Percentiles rank a stretch among this genome's conserved stretches.
Conservation (phyloP, 2,329 filamentous ascomycete genomes). For the Aspergillus latus region DNA sequence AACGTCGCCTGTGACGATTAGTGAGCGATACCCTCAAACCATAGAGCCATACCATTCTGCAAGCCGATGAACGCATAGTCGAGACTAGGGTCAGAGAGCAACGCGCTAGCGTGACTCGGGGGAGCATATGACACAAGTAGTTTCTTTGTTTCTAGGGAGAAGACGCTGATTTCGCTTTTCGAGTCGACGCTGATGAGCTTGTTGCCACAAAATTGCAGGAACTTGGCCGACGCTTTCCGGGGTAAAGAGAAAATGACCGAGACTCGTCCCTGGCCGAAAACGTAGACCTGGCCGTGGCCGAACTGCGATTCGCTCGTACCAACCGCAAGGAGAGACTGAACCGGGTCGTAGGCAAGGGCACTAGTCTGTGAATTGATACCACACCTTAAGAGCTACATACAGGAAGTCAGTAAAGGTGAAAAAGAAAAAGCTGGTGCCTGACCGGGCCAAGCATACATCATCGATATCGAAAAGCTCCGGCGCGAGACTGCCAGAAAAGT, state of each 20-base stretch:
- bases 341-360: constrained; percentile 84
- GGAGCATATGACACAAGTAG: constrained; percentile 70
- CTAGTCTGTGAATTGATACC: constrained; percentile 77
- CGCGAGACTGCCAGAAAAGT: constrained; percentile 78
- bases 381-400: constrained; percentile 63
- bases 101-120: constrained; percentile 69
- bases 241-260: constrained; percentile 71
- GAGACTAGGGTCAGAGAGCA: constrained; percentile 83
- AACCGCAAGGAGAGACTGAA: constrained; percentile 89
- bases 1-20: constrained; percentile 61
- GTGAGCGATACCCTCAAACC: constrained; percentile 1
- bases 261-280: constrained; percentile 81
- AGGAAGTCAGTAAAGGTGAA: constrained; percentile 4
- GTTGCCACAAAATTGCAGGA: constrained; percentile 80
- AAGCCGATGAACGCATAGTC: constrained; percentile 90
- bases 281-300: constrained; percentile 81
- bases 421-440: constrained; percentile 26
- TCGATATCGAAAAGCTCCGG: constrained; percentile 79
- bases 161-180: constrained; percentile 81
- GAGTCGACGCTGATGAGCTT: constrained; percentile 81
- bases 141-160: constrained; percentile 70
- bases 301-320: constrained; percentile 86
- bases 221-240: constrained; percentile 70
- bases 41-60: constrained; percentile 56
- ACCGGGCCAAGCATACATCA: constrained; percentile 57